Conservation (phyloP, 495 filamentous ascomycete species). For the Tuber umbilicatum region DNA sequence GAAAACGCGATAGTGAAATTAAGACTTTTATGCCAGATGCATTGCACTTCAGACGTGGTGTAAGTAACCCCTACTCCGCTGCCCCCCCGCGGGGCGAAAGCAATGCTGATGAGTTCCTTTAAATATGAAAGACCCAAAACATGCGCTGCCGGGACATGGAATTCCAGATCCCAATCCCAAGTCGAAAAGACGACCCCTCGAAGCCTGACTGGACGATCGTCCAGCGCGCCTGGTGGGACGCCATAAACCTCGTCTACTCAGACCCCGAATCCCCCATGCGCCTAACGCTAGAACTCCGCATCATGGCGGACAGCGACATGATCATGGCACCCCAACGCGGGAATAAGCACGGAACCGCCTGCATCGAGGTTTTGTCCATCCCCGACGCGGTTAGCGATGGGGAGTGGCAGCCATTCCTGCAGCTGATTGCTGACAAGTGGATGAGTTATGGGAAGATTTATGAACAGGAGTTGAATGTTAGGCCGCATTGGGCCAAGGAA, state of each 20-base stretch:
- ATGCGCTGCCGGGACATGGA: slow-evolving; percentile 49
- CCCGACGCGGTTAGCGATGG: slow-evolving; percentile 44
- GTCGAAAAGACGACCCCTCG: slow-evolving; percentile 36
- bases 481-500: slow-evolving; percentile 56
- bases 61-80: slow-evolving; percentile 8
- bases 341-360: slow-evolving; percentile 47
- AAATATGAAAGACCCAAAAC: slow-evolving; percentile 46
- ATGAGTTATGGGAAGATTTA: slow-evolving; percentile 42
- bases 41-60: slow-evolving; percentile 50
- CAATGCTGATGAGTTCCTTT: not conserved
- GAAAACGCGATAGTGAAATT: slow-evolving; percentile 30
- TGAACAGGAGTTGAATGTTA: slow-evolving; percentile 43
- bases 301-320: slow-evolving; percentile 48
- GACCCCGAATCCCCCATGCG: slow-evolving; percentile 48
- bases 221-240: slow-evolving; percentile 52
- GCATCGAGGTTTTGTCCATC: slow-evolving; percentile 50
- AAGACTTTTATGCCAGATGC: slow-evolving; percentile 49
- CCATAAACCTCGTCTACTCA: slow-evolving; percentile 46
- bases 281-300: slow-evolving; percentile 50
- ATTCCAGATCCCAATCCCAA: slow-evolving; percentile 48
- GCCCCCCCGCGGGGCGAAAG: not conserved
- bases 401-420: slow-evolving; percentile 47
- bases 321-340: slow-evolving; percentile 51
- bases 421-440: slow-evolving; percentile 48
- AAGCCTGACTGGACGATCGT: slow-evolving; percentile 48